Evolutionary conservation across 1,284 basidiomycete species (phyloP), one percentile per base, ranked within the genome.

Genomic region (Irpex sp.): DNA sequence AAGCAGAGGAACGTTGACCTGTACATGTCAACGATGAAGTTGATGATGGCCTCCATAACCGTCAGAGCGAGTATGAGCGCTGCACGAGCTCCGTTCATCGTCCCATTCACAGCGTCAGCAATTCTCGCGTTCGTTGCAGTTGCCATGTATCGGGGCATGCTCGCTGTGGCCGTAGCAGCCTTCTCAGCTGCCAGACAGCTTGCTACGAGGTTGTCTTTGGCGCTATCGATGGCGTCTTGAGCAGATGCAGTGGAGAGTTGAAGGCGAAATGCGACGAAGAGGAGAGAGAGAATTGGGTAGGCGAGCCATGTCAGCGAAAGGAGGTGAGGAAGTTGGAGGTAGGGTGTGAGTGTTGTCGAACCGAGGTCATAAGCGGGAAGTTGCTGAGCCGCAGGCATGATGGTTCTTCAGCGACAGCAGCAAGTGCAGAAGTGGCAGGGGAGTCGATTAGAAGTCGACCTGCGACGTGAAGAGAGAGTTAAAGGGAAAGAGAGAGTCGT

Each of bases 1-100:
- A 97, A 94, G 77, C 96, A 98, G 58, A 98, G 81, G 69, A 97
- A 88, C 1, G 96, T 89, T 3, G 93, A 94, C 47, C 94, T 88
- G 74, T 98, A 99, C 60, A 91, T 86, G 76, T 96, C 91, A 69
- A 98, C 86, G 64, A 97, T 85, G 76, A 98, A 98, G 69, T 93
- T 92, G 76, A 97, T 90, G 69, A 97, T 87, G 0, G 82, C 87
- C 73, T 96, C 91, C 84, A 97, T 90, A 49, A 88, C 80, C 0
- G 90, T 95, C 64, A 97, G 79, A 2, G 90, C 79, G 48, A 93
- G 79, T 38, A 93, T 79, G 61, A 96, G 82, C 4, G 88, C 84
- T 5, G 80, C 85, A 31, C 92, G 88, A 15, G 94, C 88, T 11
- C 85, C 93, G 59, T 90, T 82, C 72, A 97, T 86, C 0, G 89